Evolutionary conservation across 345 rosid genomes (phyloP).

Genomic region (Salix caprea): DNA sequence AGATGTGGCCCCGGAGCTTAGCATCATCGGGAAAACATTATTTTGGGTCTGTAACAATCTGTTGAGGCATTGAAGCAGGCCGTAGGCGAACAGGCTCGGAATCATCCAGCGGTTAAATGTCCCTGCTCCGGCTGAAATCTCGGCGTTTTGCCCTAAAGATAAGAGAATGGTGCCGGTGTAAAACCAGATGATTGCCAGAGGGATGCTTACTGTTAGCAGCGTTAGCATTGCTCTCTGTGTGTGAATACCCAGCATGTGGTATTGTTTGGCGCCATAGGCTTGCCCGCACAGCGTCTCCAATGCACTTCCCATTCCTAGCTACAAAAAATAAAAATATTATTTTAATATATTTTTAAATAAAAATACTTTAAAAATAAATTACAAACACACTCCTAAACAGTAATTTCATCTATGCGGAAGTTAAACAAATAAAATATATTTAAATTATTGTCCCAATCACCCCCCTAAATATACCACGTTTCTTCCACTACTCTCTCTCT

Average conservation of each 20-base stretch:
- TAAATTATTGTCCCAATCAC: no score
- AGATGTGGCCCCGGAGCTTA: constrained; percentile 32
- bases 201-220: constrained; percentile 39
- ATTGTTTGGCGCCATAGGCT: constrained; percentile 61
- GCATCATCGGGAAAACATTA: constrained; percentile 47
- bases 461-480: no score
- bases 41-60: constrained; percentile 59
- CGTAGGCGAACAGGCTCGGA: constrained; percentile 53
- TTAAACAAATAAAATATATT: no score
- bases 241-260: constrained; percentile 61
- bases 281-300: constrained; percentile 68
- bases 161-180: constrained; percentile 42
- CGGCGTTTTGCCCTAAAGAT: constrained; percentile 39
- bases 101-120: constrained; percentile 51
- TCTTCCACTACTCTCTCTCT: no score
- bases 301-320: constrained; percentile 71
- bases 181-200: constrained; percentile 53
- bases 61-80: constrained; percentile 58
- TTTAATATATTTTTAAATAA: no score
- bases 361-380: no score
- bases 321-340: background rate
- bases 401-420: no score
- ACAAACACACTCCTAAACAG: no score
- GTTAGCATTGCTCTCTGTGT: constrained; percentile 65
- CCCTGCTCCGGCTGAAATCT: constrained; percentile 39